phyloP scores from a whole-genome alignment of 352 stramenopile genomes.

The Elongisporangium anandrum region DNA sequence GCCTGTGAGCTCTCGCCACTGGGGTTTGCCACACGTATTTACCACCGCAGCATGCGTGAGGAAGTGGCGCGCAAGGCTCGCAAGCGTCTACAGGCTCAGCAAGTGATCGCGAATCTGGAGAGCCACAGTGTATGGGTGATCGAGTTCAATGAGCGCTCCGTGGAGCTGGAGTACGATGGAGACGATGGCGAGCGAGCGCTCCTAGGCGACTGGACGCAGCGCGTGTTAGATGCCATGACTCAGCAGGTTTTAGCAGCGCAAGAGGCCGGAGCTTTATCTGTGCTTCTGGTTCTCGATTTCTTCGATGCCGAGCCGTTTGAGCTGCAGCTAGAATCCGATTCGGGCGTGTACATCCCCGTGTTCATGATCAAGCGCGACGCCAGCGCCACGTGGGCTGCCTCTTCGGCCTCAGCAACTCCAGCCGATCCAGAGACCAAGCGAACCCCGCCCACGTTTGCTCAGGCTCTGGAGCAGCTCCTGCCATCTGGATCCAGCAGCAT shows the following conservation, averaged over 20 bases:
- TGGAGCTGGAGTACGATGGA: slow-evolving; percentile 6
- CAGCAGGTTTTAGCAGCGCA: slow-evolving; percentile 53
- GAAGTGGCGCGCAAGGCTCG: slow-evolving; percentile 5
- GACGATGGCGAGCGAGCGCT: slow-evolving; percentile 2
- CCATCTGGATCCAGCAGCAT: not conserved
- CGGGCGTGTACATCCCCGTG: slow-evolving; percentile 68
- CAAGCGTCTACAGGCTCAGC: slow-evolving; percentile 31
- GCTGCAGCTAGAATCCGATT: slow-evolving; percentile 37
- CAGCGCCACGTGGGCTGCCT: slow-evolving; percentile 12
- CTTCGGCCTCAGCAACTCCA: not conserved
- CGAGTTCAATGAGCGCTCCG: slow-evolving; percentile 29
- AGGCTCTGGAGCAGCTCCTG: slow-evolving; percentile 11
- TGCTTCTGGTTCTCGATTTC: slow-evolving; percentile 60
- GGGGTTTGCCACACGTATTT: slow-evolving; percentile 55
- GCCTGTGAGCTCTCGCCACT: slow-evolving; percentile 9
- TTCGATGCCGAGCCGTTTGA: slow-evolving; percentile 54
- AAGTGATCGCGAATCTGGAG: slow-evolving; percentile 13
- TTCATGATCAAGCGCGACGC: slow-evolving; percentile 38
- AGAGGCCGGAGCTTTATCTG: slow-evolving; percentile 45
- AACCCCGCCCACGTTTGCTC: not conserved
- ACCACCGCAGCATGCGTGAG: slow-evolving; percentile 36
- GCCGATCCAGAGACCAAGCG: not conserved
- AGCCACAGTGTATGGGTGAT: slow-evolving; percentile 39
- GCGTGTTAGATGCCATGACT: slow-evolving; percentile 32
- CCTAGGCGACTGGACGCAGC: slow-evolving; percentile 15